phyloP scores from a whole-genome alignment of 352 stramenopile genomes.

The Phytopythium cucurbitacearum region DNA sequence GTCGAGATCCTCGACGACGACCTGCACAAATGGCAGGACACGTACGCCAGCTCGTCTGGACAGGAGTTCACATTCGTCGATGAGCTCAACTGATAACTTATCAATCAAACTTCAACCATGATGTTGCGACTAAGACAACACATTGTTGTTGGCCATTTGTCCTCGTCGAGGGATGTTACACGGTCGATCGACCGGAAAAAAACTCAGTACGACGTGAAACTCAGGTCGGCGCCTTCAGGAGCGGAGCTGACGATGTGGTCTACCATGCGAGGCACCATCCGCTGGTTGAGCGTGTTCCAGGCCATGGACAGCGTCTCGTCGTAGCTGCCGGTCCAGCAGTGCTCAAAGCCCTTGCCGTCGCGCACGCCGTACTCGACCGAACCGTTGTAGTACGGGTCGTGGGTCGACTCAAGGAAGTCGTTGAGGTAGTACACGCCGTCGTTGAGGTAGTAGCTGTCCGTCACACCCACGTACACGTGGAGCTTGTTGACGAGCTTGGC shows the following conservation, averaged over 20 bases:
- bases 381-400: slow-evolving; percentile 64
- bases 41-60: slow-evolving; percentile 1
- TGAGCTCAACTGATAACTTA: slow-evolving; percentile 4
- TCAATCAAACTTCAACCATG: too few relatives aligned
- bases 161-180: not conserved
- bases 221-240: slow-evolving; percentile 37
- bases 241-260: slow-evolving; percentile 51
- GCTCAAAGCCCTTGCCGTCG: slow-evolving; percentile 64
- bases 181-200: not conserved
- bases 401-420: slow-evolving; percentile 58
- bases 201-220: slow-evolving; percentile 37
- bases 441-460: slow-evolving; percentile 77
- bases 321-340: slow-evolving; percentile 75
- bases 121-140: too few relatives aligned
- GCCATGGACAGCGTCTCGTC: slow-evolving; percentile 64
- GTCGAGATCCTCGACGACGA: slow-evolving; percentile 18
- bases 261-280: slow-evolving; percentile 63
- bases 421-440: slow-evolving; percentile 67
- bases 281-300: slow-evolving; percentile 72
- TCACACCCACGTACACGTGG: slow-evolving; percentile 68
- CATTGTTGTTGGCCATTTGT: not conserved
- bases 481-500: slow-evolving; percentile 73
- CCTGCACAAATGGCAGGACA: slow-evolving; percentile 5
- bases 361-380: slow-evolving; percentile 66
- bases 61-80: slow-evolving; percentile 2